A percentile compares a stretch with the other conserved stretches of the same genome.
Conservation (phyloP, 1,284 basidiomycete genomes). For the Ustilago curta region DNA sequence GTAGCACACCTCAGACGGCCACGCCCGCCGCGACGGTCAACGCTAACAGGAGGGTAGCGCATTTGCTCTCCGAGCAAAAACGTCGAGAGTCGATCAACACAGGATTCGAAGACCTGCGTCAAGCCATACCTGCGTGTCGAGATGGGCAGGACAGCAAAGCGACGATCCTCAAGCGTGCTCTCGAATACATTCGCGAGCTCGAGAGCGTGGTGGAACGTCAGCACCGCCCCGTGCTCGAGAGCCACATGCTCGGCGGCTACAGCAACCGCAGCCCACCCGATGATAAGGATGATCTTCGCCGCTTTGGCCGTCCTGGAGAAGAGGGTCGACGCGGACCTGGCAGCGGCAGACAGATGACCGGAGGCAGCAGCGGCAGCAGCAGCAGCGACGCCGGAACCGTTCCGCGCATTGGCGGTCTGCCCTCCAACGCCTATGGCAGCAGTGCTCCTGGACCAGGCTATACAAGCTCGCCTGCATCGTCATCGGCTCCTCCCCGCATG, state of each 20-base stretch:
- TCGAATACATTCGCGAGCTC: slow-evolving; percentile 52
- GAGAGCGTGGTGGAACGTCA: slow-evolving; percentile 43
- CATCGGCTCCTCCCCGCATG: slow-evolving; percentile 2
- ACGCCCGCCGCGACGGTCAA: slow-evolving; percentile 29
- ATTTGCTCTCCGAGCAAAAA: slow-evolving; percentile 49
- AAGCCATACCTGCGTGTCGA: slow-evolving; percentile 46
- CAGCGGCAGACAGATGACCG: slow-evolving; percentile 19
- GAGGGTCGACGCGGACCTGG: slow-evolving; percentile 25
- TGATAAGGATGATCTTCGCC: slow-evolving; percentile 41
- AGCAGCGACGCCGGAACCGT: slow-evolving; percentile 21
- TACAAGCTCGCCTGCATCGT: background rate
- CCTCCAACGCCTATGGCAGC: slow-evolving; percentile 25
- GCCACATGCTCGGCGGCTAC: slow-evolving; percentile 22
- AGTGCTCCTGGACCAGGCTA: slow-evolving; percentile 6
- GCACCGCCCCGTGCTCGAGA: slow-evolving; percentile 27
- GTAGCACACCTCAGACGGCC: slow-evolving; percentile 2
- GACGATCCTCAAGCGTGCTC: slow-evolving; percentile 49
- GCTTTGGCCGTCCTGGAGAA: slow-evolving; percentile 37
- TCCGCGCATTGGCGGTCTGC: slow-evolving; percentile 35
- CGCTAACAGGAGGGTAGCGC: slow-evolving; percentile 46
- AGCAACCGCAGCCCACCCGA: slow-evolving; percentile 46
- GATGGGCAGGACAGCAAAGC: slow-evolving; percentile 58
- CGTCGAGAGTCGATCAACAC: slow-evolving; percentile 57
- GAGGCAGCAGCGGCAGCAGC: slow-evolving; percentile 15
- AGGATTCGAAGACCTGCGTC: slow-evolving; percentile 53